Evolutionary conservation across 345 rosid species (phyloP), one percentile per base, ranked within the genome.

Genomic region (Populus ilicifolia): DNA sequence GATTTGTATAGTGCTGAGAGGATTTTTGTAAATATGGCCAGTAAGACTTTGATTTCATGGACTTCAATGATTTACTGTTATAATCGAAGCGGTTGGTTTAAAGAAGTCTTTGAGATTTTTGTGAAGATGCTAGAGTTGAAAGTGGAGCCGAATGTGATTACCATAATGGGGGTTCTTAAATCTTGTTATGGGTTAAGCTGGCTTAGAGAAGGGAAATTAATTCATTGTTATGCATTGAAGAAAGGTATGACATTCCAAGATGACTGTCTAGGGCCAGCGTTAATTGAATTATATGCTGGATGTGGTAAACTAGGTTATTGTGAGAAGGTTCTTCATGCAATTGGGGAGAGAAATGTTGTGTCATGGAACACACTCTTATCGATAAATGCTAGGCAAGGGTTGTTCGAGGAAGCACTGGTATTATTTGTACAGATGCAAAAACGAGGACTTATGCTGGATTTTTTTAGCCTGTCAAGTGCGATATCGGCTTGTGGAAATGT

Each of bases 331-430:
- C 86, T 93, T 61, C 71, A 20, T 25, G 39, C 8, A 5, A 83
- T 80, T 79, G 90, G 86, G 72, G 87, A 77, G 43, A 80, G 82
- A 74, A 88, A 90, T 81, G 80, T 89, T 59, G 84, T 91, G 67
- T 80, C 89, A 4, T 90, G 93, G 94, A 95, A 95, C 83, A 81
- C 86, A 80, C 88, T 95, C 29, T 87, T 91, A 76, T 89, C 98
- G 36, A 65, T 80, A 23, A 89, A 86, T 83, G 85, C 82, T 41
- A 84, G 80, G 44, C 88, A 72, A 80, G 89, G 96, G 67, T 78
- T 89, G 87, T 68, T 75, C 29, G 75, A 80, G 13, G 85, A 90
- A 70, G 90, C 98, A 48, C 80, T 89, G 67, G 41, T 13, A 35
- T 67, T 85, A 38, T 83, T 95, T 72, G 83, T 77, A 75, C 83